Conservation (phyloP, 2,329 filamentous ascomycete genomes). For the Xylogone sp. region DNA sequence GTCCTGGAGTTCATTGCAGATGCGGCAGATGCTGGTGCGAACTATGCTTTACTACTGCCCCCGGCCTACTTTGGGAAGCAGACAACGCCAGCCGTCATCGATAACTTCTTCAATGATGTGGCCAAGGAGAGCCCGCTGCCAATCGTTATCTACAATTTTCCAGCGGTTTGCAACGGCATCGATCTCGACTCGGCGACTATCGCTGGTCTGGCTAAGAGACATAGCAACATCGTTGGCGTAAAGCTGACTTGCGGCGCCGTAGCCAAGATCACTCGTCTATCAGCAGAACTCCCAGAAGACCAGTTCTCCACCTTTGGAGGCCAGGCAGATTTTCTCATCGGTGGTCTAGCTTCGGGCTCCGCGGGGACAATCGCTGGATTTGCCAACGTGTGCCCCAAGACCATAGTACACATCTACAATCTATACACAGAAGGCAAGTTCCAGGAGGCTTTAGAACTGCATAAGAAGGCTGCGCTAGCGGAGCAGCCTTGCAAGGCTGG, state of each 20-base stretch:
- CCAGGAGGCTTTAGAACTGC: slow-evolving; percentile 46
- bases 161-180: slow-evolving; percentile 49
- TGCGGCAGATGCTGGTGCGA: slow-evolving; percentile 42
- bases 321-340: slow-evolving; percentile 55
- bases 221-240: slow-evolving; percentile 49
- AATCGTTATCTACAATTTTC: slow-evolving; percentile 51
- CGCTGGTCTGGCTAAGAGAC: slow-evolving; percentile 37
- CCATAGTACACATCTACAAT: slow-evolving; percentile 43
- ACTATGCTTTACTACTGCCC: slow-evolving; percentile 45
- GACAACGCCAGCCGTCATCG: slow-evolving; percentile 41
- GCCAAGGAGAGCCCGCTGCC: slow-evolving; percentile 38
- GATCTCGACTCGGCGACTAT: slow-evolving; percentile 52
- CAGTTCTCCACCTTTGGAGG: slow-evolving; percentile 55
- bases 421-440: slow-evolving; percentile 43
- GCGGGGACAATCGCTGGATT: slow-evolving; percentile 55
- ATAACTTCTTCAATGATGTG: slow-evolving; percentile 43
- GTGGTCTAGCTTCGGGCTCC: slow-evolving; percentile 47
- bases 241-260: slow-evolving; percentile 53
- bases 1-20: slow-evolving; percentile 43
- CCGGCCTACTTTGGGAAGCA: slow-evolving; percentile 48
- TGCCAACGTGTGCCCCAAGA: slow-evolving; percentile 53
- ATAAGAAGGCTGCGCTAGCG: slow-evolving; percentile 47
- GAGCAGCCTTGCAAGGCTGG: slow-evolving; percentile 50
- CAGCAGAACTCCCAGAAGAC: slow-evolving; percentile 37
- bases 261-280: slow-evolving; percentile 49